Conservation (phyloP, 371 early-diverging fungal species). For the Entomophthora muscae region DNA sequence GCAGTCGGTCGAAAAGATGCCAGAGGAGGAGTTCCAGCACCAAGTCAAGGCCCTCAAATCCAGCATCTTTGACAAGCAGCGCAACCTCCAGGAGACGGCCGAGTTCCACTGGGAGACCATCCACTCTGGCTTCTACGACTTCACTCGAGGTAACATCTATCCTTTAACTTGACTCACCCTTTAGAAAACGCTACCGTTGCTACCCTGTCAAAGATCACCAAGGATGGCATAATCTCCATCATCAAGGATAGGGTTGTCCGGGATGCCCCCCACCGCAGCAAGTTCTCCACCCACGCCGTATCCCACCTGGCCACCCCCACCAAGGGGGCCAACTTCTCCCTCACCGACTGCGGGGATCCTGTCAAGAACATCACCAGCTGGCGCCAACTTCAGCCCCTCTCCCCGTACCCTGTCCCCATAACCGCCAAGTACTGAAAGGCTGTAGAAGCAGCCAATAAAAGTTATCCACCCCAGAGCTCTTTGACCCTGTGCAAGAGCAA, state of each 20-base stretch:
- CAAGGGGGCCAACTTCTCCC: too few species aligned
- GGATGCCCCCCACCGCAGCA: neutral
- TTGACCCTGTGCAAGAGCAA: too few species aligned
- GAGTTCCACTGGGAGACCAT: slow-evolving; percentile 63
- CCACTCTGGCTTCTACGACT: slow-evolving; percentile 62
- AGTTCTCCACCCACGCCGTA: neutral
- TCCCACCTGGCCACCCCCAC: neutral
- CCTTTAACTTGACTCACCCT: too few species aligned
- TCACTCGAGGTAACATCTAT: slow-evolving; percentile 27
- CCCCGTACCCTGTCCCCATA: too few species aligned
- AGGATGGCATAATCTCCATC: neutral
- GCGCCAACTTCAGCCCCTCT: too few species aligned
- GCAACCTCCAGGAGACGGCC: slow-evolving; percentile 63
- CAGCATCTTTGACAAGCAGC: slow-evolving; percentile 62
- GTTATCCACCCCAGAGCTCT: too few species aligned
- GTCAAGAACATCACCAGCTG: neutral
- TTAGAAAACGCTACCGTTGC: neutral
- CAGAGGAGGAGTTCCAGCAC: slow-evolving; percentile 47
- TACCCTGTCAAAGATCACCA: neutral
- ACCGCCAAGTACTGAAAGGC: too few species aligned
- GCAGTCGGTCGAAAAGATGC: too few species aligned
- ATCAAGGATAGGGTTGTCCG: neutral
- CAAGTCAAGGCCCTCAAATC: slow-evolving; percentile 52
- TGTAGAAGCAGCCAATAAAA: too few species aligned
- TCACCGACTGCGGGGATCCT: too few species aligned